Percentiles rank a stretch among this genome's conserved stretches.
These are phyloP conservation scores for Daldinia caldariorum DNA, from an alignment of 495 filamentous ascomycete genomes.

Conservation along the genomic window DNA sequence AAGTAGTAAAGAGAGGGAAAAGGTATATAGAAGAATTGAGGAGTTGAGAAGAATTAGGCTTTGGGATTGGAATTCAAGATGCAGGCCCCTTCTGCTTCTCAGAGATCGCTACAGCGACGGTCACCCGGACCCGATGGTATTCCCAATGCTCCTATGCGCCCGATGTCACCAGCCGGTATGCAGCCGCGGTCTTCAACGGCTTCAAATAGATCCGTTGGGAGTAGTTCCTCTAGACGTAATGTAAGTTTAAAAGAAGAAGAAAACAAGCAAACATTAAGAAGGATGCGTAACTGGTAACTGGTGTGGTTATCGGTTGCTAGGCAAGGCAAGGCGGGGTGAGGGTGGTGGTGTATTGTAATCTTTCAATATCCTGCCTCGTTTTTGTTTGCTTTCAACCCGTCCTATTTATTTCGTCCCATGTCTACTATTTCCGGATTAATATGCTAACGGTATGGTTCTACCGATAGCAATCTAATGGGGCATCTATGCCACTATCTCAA, in stretches of 20 bases:
- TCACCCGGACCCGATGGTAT: conserved; percentile 61
- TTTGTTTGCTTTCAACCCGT: background rate
- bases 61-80: conserved; percentile 40
- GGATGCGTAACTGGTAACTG: background rate
- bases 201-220: conserved; percentile 51
- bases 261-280: no score
- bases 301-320: conserved; percentile 1
- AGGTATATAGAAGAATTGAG: conserved; percentile 23
- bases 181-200: conserved; percentile 61
- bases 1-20: conserved; percentile 31
- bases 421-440: background rate
- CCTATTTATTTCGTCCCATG: background rate
- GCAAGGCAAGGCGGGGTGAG: background rate
- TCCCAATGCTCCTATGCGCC: conserved; percentile 71
- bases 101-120: conserved; percentile 58
- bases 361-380: conserved; percentile 4
- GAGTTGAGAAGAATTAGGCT: conserved; percentile 18
- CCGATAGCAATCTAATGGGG: conserved; percentile 54
- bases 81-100: conserved; percentile 53
- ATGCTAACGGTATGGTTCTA: conserved; percentile 25
- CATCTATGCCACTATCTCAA: conserved; percentile 72
- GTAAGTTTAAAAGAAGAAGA: conserved; percentile 52
- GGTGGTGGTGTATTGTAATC: background rate
- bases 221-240: conserved; percentile 60
- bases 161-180: conserved; percentile 74